These are phyloP conservation scores for Aspergillus niger DNA, from an alignment of 2,329 filamentous ascomycete species.

Conservation along the genomic window DNA sequence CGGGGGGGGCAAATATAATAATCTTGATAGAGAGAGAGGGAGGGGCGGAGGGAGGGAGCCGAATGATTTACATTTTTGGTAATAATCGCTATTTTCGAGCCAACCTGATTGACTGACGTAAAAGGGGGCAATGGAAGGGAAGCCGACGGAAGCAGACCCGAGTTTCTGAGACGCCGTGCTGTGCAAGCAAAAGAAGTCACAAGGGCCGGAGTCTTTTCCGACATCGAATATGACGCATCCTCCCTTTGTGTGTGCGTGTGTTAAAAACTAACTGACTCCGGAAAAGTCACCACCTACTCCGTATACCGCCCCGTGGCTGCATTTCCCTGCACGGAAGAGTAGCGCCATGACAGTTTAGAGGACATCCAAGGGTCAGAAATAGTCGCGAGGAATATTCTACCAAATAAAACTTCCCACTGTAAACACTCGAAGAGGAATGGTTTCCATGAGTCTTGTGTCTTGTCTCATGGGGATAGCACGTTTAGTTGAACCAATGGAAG, in stretches of 20 bases:
- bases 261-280: no score
- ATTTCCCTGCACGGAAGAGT: not conserved
- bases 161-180: not conserved
- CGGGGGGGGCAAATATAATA: not conserved
- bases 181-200: not conserved
- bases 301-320: no score
- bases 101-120: not conserved
- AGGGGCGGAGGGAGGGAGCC: no score
- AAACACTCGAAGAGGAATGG: not conserved
- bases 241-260: not conserved
- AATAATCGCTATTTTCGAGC: not conserved
- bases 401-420: no score
- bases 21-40: no score
- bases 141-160: constrained; percentile 10
- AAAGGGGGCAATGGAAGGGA: not conserved
- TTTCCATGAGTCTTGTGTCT: not conserved
- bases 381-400: no score
- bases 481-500: constrained; percentile 6
- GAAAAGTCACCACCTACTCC: no score
- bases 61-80: not conserved
- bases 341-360: not conserved
- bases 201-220: constrained; percentile 7
- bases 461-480: constrained; percentile 1
- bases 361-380: not conserved
- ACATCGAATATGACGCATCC: constrained; percentile 5